Base-by-base conservation (phyloP, 2,329 filamentous ascomycete genomes). In the Pseudogymnoascus sp. region DNA sequence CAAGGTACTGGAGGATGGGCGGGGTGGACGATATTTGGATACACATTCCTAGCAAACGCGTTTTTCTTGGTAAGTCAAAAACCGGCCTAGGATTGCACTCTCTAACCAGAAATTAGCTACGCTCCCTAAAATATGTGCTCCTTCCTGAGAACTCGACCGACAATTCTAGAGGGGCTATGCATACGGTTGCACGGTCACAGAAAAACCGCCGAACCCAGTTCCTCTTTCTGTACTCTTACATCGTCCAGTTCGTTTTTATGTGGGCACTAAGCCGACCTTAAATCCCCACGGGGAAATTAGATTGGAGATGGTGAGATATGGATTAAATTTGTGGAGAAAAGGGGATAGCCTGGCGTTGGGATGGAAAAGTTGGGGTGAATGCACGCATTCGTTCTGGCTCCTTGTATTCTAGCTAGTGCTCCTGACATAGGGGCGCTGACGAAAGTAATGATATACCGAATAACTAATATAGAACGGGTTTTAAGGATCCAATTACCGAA, bases 241-340 rank as follows among this genome's bases (percentile, higher is more conserved):
- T 96, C 63, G 88, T 97, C 64, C 95, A 99, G 78, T 84, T 97
- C 69, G 79, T 93, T 63, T 96, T 97, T 76, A 99, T 97, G 93
- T 95, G 93, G 87, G 82, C 87, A 72, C 76, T 90, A 66, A 89
- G 78, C 67, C 78, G 82, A 23, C 77, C 66, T 59, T 70, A 63
- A 64, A 33, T 6, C 50, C 50, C 50, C 50, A 33, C 17, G n/a
- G 26, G 50, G 28, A 21, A 19, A 57, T 19, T 57, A 33, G 50
- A 57, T 33, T 21, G 33, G 50, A 19, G 50, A 21, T 19, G 50
- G 17, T 21, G 50, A 57, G 50, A 21, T 31, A 31, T 33, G 50
- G 28, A 57, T 35, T 57, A 21, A n/a, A n/a, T 57, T 35, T 57
- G 50, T 21, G 50, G 50, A 57, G 28, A 57, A 57, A 57, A 9